Evolutionary conservation across 75 land plant species (phyloP), one percentile per base, ranked within the genome.

Genomic region (Pinus tabuliformis): DNA sequence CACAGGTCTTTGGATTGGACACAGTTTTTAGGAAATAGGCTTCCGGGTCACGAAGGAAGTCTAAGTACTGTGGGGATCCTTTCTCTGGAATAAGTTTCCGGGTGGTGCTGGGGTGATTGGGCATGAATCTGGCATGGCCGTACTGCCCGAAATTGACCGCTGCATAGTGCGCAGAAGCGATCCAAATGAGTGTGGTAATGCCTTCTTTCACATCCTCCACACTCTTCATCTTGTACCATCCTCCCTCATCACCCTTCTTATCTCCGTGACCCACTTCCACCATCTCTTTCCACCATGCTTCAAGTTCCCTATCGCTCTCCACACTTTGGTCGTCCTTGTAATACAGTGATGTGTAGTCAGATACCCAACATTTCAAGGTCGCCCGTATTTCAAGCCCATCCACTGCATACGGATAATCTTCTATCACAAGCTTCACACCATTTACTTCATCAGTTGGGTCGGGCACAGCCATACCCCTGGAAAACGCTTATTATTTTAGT

Each of bases 111-210:
- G 96, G 90, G 12, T 89, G 84, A 77, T 89, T 86, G 3, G 94
- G 94, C 58, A 79, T 85, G 79, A 72, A 93, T 2, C 93, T 88
- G 2, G 68, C 92, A 72, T 85, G 89, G n/a, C 88, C 78, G 66
- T 86, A 92, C 63, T 90, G 90, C 33, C 90, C 92, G 57, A 90
- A 92, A 42, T 92, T 92, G 15, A 90, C 79, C 5, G 78, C 77
- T 28, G 87, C 86, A 56, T 85, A 85, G 57, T 59, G 64, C 15
- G 76, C 73, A 18, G 87, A 75, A 15, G 81, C 76, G 0, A 85
- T 39, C 90, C 92, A 87, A 6, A 85, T 70, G 4, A 87, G 57
- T 52, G 79, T 90, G 26, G 85, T 78, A 13, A 90, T 42, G 13
- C 79, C 79, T 14, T 82, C 65, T 7, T 57, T 68, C 18, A 90